These are phyloP conservation scores for Datura wrightii DNA, from an alignment of 257 asterid species.

Conservation along the genomic window DNA sequence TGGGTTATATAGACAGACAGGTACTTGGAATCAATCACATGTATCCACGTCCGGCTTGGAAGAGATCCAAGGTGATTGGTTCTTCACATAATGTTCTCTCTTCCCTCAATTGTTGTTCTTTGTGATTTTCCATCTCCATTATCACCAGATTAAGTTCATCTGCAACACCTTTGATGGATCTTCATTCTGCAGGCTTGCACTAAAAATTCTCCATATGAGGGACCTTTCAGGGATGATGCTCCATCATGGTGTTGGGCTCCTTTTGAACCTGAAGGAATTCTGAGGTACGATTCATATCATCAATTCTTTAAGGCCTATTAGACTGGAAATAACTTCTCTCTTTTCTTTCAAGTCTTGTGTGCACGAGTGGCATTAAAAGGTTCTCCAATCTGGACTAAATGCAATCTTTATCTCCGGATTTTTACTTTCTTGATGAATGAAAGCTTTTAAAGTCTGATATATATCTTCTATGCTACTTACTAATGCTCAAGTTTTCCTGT, in stretches of 20 bases:
- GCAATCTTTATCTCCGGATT: not conserved
- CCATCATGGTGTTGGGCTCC: constrained; percentile 81
- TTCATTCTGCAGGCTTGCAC: constrained; percentile 67
- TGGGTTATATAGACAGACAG: constrained; percentile 70
- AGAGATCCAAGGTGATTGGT: constrained; percentile 64
- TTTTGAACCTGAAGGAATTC: constrained; percentile 83
- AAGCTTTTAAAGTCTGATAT: not conserved
- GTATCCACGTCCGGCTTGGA: constrained; percentile 82
- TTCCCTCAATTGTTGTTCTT: not conserved
- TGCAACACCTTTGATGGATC: not conserved
- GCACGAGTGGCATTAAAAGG: not conserved
- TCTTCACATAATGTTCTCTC: not conserved
- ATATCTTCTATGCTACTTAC: not conserved
- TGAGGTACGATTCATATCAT: constrained; percentile 53
- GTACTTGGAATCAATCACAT: constrained; percentile 75
- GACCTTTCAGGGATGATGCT: constrained; percentile 67
- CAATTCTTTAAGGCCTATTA: not conserved
- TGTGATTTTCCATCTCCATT: not conserved
- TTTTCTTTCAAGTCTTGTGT: not conserved
- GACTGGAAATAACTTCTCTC: not conserved
- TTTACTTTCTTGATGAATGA: not conserved
- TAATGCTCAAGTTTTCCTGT: not conserved
- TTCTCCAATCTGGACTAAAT: not conserved
- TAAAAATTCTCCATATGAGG: constrained; percentile 60
- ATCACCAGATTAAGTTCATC: not conserved